Evolutionary conservation across 164 flowering plant species (phyloP), one percentile per base, ranked within the genome.

Genomic region (Aristolochia contorta): DNA sequence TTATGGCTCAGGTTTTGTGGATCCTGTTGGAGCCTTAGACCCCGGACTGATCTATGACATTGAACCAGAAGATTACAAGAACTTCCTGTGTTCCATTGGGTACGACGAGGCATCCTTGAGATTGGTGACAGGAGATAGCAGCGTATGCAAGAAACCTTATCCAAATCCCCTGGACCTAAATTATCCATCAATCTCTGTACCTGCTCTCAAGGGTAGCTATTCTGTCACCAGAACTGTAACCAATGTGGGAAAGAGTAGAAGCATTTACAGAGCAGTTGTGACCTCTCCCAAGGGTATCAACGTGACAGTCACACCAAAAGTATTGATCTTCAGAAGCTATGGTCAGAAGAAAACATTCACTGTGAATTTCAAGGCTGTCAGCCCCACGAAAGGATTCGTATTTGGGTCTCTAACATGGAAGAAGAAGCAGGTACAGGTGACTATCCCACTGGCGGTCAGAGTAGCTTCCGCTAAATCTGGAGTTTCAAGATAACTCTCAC

Each of bases 21-120:
- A 77, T 56, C 91, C 91, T 12, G 72, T 60, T 27, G 67, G 67
- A 65, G 86, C 77, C 56, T 82, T 85, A 46, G 74, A 84, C 67
- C 91, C 96, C 37, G 96, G 96, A 25, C 86, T 88, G 14, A 22
- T 88, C 64, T 88, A 88, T 43, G 96, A 88, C 59, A 62, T 74
- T n/a, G 56, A 67, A 45, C 71, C 81, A 0, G 7, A 30, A 22
- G 91, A 85, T 63, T 82, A 79, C 71, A 77, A 68, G 65, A 67
- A 64, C 6, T 88, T 88, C 70, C 89, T 88, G 16, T 88, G 96
- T 59, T 82, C 91, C n/a, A 67, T 82, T 33, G 88, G 85, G 25
- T 84, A 82, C 50, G 80, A 73, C 41, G 67, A 73, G 61, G 67
- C 65, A 59, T 68, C 74, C 13, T 65, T 87, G 33, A 76, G 65